Percentiles rank a stretch among this genome's conserved stretches.
These are phyloP conservation scores for Euclidium syriacum DNA, from an alignment of 345 rosid species.

Conservation along the genomic window DNA sequence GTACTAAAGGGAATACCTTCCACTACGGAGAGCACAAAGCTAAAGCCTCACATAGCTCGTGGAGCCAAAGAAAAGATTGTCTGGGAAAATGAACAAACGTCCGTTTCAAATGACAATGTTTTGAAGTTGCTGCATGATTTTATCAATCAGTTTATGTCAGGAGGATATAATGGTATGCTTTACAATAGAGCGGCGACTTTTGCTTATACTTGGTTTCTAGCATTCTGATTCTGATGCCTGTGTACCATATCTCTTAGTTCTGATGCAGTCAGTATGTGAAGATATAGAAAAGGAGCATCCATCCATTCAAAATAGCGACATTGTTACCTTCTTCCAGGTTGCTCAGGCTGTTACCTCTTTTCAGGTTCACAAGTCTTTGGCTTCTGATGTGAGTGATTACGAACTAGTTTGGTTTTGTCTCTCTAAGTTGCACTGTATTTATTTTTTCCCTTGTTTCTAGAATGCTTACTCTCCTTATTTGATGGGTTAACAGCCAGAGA, in stretches of 20 bases:
- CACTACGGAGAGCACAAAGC: slow-evolving; percentile 30
- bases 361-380: slow-evolving; percentile 60
- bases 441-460: neutral
- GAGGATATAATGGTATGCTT: slow-evolving; percentile 79
- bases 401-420: neutral
- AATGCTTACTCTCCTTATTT: neutral
- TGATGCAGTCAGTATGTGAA: slow-evolving; percentile 76
- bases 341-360: slow-evolving; percentile 77
- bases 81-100: slow-evolving; percentile 55
- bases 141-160: slow-evolving; percentile 67
- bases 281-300: slow-evolving; percentile 88
- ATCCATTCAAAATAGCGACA: slow-evolving; percentile 69
- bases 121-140: slow-evolving; percentile 70
- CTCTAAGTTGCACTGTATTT: neutral
- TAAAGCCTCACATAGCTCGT: slow-evolving; percentile 42
- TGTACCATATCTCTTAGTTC: slow-evolving; percentile 40
- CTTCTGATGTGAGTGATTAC: slow-evolving; percentile 56
- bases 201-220: neutral
- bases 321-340: slow-evolving; percentile 66
- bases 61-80: slow-evolving; percentile 51
- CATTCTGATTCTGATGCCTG: slow-evolving; percentile 13
- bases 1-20: slow-evolving; percentile 61
- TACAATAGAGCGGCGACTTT: slow-evolving; percentile 7
- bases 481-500: slow-evolving; percentile 38
- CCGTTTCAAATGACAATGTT: slow-evolving; percentile 44